Evolutionary conservation across 2,329 filamentous ascomycete species (phyloP), one percentile per base, ranked within the genome.

Genomic region (Zasmidium angulare): DNA sequence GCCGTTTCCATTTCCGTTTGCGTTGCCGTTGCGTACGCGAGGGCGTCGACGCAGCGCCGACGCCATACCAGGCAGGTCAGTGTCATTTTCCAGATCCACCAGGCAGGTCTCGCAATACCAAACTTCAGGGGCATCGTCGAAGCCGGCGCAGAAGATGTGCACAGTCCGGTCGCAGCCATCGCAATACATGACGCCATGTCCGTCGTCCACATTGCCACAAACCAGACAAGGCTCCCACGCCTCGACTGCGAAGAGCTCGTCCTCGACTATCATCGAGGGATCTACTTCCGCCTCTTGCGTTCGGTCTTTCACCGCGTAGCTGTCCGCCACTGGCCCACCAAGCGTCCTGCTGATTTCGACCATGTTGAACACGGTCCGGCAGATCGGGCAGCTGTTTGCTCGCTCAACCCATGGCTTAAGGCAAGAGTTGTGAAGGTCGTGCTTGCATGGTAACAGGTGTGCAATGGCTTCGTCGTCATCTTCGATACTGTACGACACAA

Each of bases 381-480:
- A 99, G 75, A 99, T 96, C 49, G 95, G 95, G 76, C 95, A 99
- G 74, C 93, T 97, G 77, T 98, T 99, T 64, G 95, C 93, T 75
- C 96, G 89, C 77, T 96, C 91, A 49, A 93, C 91, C 95, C 95
- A 99, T 68, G 92, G 91, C 69, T 89, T 89, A 67, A 99, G 83
- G 76, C 95, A 99, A 54, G 89, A 87, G 78, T 99, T 89, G 78
- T 99, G 95, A 68, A 99, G 82, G 68, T 93, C 85, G 80, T 99
- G 96, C 59, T 91, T 90, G 77, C 95, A 99, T 50, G 91, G 88
- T 61, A 87, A 73, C 24, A 88, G 71, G 70, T 86, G 84, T 60
- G 85, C 86, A 68, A 88, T 82, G 63, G 79, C 69, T 58, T 83
- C 81, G 59, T 81, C 76, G 62, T 83, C 79, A 58, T 72, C 59